Percentiles rank a stretch among this genome's conserved stretches.
Evolutionary conservation across 1,139 yeast species (phyloP).

Genomic region (Hansenula lynferdii): DNA sequence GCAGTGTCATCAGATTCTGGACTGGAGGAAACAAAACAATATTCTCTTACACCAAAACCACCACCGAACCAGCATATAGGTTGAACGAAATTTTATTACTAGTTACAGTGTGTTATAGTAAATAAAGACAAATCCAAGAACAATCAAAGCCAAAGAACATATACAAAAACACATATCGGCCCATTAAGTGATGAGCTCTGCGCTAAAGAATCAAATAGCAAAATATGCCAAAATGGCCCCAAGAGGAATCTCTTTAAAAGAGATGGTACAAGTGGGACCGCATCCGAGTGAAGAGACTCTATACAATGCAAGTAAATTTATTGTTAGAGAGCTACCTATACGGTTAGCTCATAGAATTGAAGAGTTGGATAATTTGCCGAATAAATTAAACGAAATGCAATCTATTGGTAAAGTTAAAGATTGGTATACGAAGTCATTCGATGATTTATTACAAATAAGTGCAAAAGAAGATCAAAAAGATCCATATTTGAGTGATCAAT

Average conservation of each 20-base stretch:
- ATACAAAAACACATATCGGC: no score
- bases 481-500: constrained; percentile 18
- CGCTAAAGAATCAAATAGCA: constrained; percentile 29
- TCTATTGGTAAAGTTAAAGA: constrained; percentile 72
- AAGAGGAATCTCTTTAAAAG: constrained; percentile 78
- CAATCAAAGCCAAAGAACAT: no score
- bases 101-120: no score
- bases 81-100: no score
- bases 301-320: constrained; percentile 80
- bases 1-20: no score
- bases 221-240: constrained; percentile 73
- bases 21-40: no score
- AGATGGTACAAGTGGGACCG: constrained; percentile 92
- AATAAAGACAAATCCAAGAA: no score
- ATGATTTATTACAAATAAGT: constrained; percentile 54
- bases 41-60: no score
- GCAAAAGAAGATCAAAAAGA: constrained; percentile 11
- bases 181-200: no score
- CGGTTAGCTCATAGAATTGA: constrained; percentile 82
- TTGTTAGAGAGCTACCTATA: constrained; percentile 84
- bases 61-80: no score
- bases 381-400: constrained; percentile 68
- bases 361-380: constrained; percentile 77
- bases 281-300: constrained; percentile 73
- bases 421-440: constrained; percentile 92